Percentiles rank a stretch among this genome's conserved stretches.
phyloP scores from a whole-genome alignment of 768 basidiomycete genomes.

The Tephrocybe sp. region DNA sequence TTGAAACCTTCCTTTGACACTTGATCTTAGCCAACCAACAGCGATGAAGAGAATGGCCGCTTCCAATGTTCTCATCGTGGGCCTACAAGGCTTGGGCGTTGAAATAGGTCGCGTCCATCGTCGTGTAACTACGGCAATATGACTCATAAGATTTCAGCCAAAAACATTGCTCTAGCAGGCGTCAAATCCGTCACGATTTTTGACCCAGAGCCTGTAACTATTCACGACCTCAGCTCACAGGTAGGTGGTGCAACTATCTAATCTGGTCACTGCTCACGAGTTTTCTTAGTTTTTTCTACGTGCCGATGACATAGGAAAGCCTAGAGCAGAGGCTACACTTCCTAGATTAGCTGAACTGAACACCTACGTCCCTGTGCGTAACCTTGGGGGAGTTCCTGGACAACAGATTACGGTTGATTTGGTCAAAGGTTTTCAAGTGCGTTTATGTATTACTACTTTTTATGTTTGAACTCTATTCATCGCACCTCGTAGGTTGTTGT shows the following conservation, averaged over 20 bases:
- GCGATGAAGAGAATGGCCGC: constrained; percentile 99
- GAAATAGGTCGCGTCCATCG: constrained; percentile 68
- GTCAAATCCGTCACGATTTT: constrained; percentile 96
- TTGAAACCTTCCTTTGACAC: background rate
- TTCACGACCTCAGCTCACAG: constrained; percentile 93
- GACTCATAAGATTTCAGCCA: constrained; percentile 51
- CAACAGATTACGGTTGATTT: constrained; percentile 77
- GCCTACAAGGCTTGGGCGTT: constrained; percentile 87
- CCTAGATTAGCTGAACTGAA: constrained; percentile 94
- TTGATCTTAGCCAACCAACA: constrained; percentile 29
- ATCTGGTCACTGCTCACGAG: constrained; percentile 13
- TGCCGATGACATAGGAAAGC: constrained; percentile 79
- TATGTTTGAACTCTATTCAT: constrained; percentile 7
- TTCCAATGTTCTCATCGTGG: constrained; percentile 92
- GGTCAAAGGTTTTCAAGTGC: constrained; percentile 85
- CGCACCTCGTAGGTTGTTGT: constrained; percentile 71
- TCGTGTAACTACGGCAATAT: constrained; percentile 1
- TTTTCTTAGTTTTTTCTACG: constrained; percentile 85
- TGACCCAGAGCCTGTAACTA: constrained; percentile 83
- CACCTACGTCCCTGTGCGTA: constrained; percentile 89
- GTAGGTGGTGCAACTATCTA: constrained; percentile 39
- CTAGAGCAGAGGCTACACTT: constrained; percentile 80
- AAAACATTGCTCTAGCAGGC: constrained; percentile 92
- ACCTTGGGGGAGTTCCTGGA: constrained; percentile 75
- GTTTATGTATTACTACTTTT: constrained; percentile 16